Base-by-base conservation (phyloP, 257 asterid genomes). In the Penstemon davidsonii region DNA sequence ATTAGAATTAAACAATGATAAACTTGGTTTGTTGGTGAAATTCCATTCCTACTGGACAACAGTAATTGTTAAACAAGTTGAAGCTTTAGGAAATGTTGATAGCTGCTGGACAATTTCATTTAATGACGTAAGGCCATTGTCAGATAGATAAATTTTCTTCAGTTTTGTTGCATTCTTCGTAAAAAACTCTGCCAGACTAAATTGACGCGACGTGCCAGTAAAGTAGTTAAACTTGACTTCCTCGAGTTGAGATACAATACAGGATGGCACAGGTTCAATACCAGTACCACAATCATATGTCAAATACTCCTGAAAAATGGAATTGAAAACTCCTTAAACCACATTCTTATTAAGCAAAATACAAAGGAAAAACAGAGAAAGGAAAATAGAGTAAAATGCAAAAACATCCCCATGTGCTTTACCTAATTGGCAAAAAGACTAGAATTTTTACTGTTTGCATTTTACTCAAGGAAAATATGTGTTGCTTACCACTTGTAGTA, bases 401-500 rank as follows among this genome's bases (percentile, higher is more conserved):
- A 15, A 15, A 15, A 15, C 18, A 15, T 15, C 18, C 18, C 18
- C 18, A 15, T 15, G 18, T 15, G 18, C 18, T 15, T 15, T 15
- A 15, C 18, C 18, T 15, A 15, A 15, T 15, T 15, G 18, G 18
- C 18, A 15, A 15, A 15, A 15, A 15, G 18, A 15, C 18, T 15
- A 15, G 18, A 15, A 15, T 15, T 15, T 25, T 25, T 25, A 25
- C 33, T 25, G 33, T 25, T 25, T 25, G 33, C 33, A 25, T 25
- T 25, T 25, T 25, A 25, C 33, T 25, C 33, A 25, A 25, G 33
- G 33, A 25, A 25, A 25, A 25, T 25, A 25, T 25, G 33, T 25
- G 33, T 13, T 52, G 54, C 67, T 61, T 49, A 61, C 67, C 67
- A 61, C 18, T 15, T 42, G 54, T 12, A 61, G 8, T 33, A 42